Evolutionary conservation across 2,329 filamentous ascomycete genomes (phyloP).

Genomic region (Paraconiothyrium sp.): DNA sequence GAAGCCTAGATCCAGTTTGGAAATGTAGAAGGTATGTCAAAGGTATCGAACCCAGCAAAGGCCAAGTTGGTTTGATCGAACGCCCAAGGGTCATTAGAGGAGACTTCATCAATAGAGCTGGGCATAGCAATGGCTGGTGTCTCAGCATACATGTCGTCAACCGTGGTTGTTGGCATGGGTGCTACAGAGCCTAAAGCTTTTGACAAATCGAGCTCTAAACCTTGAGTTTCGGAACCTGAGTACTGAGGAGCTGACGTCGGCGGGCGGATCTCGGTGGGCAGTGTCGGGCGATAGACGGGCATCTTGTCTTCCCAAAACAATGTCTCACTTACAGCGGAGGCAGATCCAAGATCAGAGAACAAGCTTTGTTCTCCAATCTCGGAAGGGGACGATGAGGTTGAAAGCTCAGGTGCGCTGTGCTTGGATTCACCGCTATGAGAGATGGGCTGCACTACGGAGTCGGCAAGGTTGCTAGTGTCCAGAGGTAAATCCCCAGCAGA

Average conservation of each 20-base stretch:
- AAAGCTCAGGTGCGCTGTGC: conserved; percentile 51
- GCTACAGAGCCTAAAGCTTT: conserved; percentile 36
- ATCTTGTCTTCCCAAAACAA: conserved; percentile 50
- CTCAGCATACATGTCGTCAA: conserved; percentile 35
- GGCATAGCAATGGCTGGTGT: conserved; percentile 45
- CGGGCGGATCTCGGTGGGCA: conserved; percentile 35
- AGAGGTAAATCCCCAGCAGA: conserved; percentile 53
- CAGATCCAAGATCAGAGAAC: conserved; percentile 46
- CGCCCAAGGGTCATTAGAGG: conserved; percentile 43
- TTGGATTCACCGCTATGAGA: conserved; percentile 54
- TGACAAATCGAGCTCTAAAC: conserved; percentile 42
- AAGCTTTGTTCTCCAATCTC: conserved; percentile 49
- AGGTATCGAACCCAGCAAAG: conserved; percentile 35
- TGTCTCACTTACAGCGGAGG: conserved; percentile 43
- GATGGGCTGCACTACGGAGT: conserved; percentile 47
- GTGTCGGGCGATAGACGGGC: conserved; percentile 43
- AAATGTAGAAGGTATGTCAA: conserved; percentile 34
- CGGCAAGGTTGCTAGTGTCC: conserved; percentile 48
- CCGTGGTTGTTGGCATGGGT: conserved; percentile 35
- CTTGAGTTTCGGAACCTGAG: conserved; percentile 34
- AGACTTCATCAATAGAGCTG: conserved; percentile 40
- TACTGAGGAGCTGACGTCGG: conserved; percentile 36
- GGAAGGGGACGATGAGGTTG: conserved; percentile 52
- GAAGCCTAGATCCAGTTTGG: conserved; percentile 46
- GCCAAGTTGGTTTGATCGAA: conserved; percentile 32